These are phyloP conservation scores for Sugiyamaella floridensis DNA, from an alignment of 805 yeast species.

Conservation along the genomic window DNA sequence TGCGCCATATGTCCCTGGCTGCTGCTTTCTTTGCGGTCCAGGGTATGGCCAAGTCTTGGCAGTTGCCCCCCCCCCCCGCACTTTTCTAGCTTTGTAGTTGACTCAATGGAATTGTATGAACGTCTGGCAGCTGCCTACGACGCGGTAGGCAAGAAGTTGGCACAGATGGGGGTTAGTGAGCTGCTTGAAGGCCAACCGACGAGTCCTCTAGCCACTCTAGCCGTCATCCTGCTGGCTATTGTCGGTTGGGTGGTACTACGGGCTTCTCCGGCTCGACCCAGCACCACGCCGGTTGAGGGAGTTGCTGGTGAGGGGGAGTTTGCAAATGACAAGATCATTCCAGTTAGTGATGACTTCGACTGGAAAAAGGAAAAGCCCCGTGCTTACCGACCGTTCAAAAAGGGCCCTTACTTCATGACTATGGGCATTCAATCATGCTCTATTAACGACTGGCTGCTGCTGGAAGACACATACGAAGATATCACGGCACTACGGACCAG, in stretches of 20 bases:
- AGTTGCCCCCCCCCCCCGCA: too few species aligned
- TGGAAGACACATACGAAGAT: constrained; percentile 54
- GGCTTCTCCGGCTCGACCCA: neutral
- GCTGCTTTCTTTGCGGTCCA: too few species aligned
- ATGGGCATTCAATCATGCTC: constrained; percentile 50
- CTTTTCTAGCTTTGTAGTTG: neutral
- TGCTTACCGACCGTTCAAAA: constrained; percentile 53
- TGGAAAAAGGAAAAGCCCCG: constrained; percentile 42
- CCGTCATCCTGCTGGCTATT: neutral
- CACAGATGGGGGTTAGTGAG: neutral
- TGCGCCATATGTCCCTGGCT: too few species aligned
- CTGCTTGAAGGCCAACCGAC: neutral
- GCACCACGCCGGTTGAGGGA: neutral
- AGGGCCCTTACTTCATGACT: constrained; percentile 52
- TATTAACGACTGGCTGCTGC: constrained; percentile 49
- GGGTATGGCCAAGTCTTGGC: too few species aligned
- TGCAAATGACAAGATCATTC: constrained; percentile 1
- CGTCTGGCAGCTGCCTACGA: neutral
- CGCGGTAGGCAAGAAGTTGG: neutral
- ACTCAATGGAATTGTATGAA: neutral
- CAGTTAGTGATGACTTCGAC: constrained; percentile 33
- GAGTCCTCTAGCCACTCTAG: neutral
- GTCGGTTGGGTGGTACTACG: neutral
- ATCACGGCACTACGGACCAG: constrained; percentile 37
- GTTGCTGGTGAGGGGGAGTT: too few species aligned